Percentiles rank a stretch among this genome's conserved stretches.
Conservation (phyloP, 164 flowering plant species). For the Litsea cubeba region DNA sequence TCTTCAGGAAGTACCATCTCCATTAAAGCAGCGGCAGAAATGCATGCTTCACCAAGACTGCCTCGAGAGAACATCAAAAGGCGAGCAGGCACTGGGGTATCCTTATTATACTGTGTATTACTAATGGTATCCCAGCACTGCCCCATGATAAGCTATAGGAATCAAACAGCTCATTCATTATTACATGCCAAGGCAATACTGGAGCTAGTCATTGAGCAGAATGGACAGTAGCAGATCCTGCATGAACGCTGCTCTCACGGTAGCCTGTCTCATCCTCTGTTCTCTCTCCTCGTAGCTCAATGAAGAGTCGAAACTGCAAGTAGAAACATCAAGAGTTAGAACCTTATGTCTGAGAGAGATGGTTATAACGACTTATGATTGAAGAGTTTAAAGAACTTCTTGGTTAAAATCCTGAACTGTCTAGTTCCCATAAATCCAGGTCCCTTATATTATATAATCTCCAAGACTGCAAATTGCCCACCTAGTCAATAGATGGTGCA, state of each 20-base stretch:
- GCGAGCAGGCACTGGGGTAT: background rate
- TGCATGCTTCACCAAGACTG: background rate
- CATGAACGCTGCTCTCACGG: constrained; percentile 64
- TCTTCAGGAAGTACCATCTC: background rate
- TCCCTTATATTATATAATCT: background rate
- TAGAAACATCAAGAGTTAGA: constrained; percentile 3
- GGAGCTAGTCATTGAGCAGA: constrained; percentile 39
- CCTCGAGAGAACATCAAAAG: background rate
- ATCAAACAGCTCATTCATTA: background rate
- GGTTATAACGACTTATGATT: background rate
- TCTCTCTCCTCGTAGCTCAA: constrained; percentile 73
- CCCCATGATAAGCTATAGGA: background rate
- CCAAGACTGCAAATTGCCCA: background rate
- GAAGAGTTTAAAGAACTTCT: background rate
- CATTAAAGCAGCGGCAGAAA: background rate
- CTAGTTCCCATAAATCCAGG: background rate
- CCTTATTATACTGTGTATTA: background rate
- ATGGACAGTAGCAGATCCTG: constrained; percentile 70
- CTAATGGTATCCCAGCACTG: background rate
- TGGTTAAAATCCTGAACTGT: too few relatives aligned
- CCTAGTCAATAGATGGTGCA: background rate
- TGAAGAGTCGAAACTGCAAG: constrained; percentile 64
- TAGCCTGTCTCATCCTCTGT: constrained; percentile 55
- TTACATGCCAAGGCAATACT: background rate
- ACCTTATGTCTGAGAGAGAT: background rate